Base-by-base conservation (phyloP, 345 rosid genomes). In the Carallia brachiata region DNA sequence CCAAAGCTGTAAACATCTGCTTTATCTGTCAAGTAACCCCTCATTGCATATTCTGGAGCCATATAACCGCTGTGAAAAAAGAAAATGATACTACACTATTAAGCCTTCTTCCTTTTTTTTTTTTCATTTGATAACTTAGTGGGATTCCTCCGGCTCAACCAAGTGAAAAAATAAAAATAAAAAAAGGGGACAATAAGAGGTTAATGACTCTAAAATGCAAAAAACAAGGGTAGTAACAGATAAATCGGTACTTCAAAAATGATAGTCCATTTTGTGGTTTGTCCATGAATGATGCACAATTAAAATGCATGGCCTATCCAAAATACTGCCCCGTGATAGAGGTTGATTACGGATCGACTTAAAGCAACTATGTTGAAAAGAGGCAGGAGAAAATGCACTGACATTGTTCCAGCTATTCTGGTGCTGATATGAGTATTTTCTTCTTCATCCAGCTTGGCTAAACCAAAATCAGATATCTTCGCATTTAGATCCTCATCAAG, bases 31-130 rank as follows among this genome's bases (percentile, higher is more conserved):
- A 93, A 82, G 85, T 93, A 91, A 60, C 98, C 98, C 74, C 96
- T 89, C 98, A 91, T 91, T 65, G 98, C 98, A 75, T 93, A 91
- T 79, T 93, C 98, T 2, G 98, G 98, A 71, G 98, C 98, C 97
- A 94, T 94, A 76, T 91, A 94, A 47, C 98, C 98, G 84, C 98
- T 89, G 73, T 31, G 60, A 34, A 16, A 31, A 47, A 73, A 47
- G 15, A 4, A 64, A 5, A 23, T 5, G 18, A 1, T 6, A 69
- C 37, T 28, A 63, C n/a, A 50, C 31, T 7, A 8, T 37, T 5
- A 52, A 66, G 52, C 31, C 27, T 28, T 12, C 12, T 40, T 39
- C 9, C 10, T 44, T 40, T 2, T 13, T 12, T 44, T 44, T 44
- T 40, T 2, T 13, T 44, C 17, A 1, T 44, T 44, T 44, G 50